These are phyloP conservation scores for Trichothecium sympodiale DNA, from an alignment of 2,329 filamentous ascomycete genomes.

Conservation along the genomic window DNA sequence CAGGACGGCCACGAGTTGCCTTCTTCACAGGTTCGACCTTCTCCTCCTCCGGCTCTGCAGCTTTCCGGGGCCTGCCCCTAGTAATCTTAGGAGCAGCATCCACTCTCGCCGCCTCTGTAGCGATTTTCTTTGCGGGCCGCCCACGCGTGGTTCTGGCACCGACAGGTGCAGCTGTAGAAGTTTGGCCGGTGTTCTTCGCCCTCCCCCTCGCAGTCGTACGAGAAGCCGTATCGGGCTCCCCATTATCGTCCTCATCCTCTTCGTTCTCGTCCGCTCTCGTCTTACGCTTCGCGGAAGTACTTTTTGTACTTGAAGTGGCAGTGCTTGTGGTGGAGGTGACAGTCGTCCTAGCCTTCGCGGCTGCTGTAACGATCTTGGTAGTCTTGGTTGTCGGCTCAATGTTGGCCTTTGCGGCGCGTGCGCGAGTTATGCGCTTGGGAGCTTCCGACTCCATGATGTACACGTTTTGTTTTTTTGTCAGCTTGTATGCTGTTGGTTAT, in stretches of 20 bases:
- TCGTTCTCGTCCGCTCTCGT: slow-evolving; percentile 40
- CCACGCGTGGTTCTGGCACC: slow-evolving; percentile 18
- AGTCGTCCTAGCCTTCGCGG: slow-evolving; percentile 33
- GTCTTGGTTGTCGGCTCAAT: slow-evolving; percentile 25
- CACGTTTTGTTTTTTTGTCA: too few species aligned
- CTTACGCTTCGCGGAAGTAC: slow-evolving; percentile 34
- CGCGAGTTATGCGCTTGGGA: slow-evolving; percentile 48
- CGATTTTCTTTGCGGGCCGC: slow-evolving; percentile 15
- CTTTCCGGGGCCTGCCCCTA: slow-evolving; percentile 34
- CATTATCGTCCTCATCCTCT: slow-evolving; percentile 31
- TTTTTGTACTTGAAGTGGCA: slow-evolving; percentile 19
- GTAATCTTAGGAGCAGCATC: slow-evolving; percentile 20
- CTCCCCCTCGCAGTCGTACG: slow-evolving; percentile 30
- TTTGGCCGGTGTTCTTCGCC: slow-evolving; percentile 7
- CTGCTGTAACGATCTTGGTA: slow-evolving; percentile 35
- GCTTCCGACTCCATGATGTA: slow-evolving; percentile 43
- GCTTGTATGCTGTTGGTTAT: not conserved
- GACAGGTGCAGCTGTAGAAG: slow-evolving; percentile 7
- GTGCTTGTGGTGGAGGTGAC: slow-evolving; percentile 17
- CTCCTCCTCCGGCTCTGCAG: slow-evolving; percentile 13
- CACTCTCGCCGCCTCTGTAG: slow-evolving; percentile 11
- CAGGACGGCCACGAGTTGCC: slow-evolving; percentile 15
- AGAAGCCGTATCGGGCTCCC: slow-evolving; percentile 14
- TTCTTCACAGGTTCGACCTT: slow-evolving; percentile 19
- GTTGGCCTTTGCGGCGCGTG: slow-evolving; percentile 31